phyloP scores from a whole-genome alignment of 1,139 yeast species.

The Pichia sp. region DNA sequence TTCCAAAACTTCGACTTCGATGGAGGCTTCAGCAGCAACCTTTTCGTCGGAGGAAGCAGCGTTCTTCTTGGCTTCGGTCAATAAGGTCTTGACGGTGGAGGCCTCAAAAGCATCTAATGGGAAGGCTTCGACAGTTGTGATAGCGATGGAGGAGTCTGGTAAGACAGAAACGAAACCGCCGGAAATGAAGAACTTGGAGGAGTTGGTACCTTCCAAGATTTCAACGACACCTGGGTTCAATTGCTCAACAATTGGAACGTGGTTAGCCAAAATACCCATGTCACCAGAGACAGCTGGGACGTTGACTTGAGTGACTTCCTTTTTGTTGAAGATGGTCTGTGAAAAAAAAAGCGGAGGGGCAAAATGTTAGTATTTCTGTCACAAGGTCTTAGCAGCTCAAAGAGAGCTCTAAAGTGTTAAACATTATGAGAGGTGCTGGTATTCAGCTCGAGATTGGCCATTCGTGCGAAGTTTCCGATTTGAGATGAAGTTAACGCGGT shows the following conservation, averaged over 20 bases:
- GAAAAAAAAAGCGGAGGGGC: conserved; percentile 1
- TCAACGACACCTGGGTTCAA: conserved; percentile 95
- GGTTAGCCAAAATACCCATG: conserved; percentile 96
- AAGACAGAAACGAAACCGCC: conserved; percentile 98
- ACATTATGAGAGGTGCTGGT: background rate
- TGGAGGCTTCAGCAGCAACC: conserved; percentile 90
- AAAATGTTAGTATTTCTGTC: conserved; percentile 15
- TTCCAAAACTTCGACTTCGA: conserved; percentile 94
- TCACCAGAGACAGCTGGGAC: conserved; percentile 95
- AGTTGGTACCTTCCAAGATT: conserved; percentile 74
- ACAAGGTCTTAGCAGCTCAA: background rate
- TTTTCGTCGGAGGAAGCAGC: conserved; percentile 78
- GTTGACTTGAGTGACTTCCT: conserved; percentile 78
- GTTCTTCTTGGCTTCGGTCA: conserved; percentile 95
- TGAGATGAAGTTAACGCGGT: too few relatives aligned
- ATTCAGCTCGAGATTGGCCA: too few relatives aligned
- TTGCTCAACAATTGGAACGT: conserved; percentile 97
- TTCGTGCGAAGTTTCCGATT: background rate
- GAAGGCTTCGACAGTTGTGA: conserved; percentile 95
- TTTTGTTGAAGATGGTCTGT: conserved; percentile 38
- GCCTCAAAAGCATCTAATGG: conserved; percentile 85
- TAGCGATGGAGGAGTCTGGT: conserved; percentile 87
- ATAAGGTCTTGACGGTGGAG: conserved; percentile 72
- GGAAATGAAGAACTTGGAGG: conserved; percentile 79
- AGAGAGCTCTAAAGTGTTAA: background rate